Evolutionary conservation across 768 basidiomycete genomes (phyloP), one percentile per base, ranked within the genome.

Genomic region (Pleurotus tuber-regium): DNA sequence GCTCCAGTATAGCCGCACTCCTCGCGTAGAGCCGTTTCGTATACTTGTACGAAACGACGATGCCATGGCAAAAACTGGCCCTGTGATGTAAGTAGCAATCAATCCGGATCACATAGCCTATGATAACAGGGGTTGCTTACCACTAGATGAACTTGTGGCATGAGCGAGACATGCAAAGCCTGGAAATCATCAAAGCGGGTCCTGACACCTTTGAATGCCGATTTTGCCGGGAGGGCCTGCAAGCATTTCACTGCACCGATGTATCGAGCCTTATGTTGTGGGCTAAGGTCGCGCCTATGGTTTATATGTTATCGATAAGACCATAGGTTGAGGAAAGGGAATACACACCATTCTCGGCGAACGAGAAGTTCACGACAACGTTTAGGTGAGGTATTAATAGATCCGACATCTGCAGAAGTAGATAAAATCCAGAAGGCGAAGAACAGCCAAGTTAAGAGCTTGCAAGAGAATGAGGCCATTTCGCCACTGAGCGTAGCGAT

Each of bases 21-120:
- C 8, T 56, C 44, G 10, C 54, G 61, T 14, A 67, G 54, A 10
- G 65, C 63, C 4, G 44, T 43, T 26, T 63, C 63, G 36, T 61
- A 67, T 11, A 54, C 48, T 10, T 56, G 47, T 1, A 65, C 50
- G 28, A 66, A 63, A 16, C 57, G 60, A 5, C 67, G 59, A 43
- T 69, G 67, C 67, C 67, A 69, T 2, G 66, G 62, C 14, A 69
- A 51, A 41, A 69, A 67, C 28, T 68, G 61, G 7, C 66, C 67
- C 62, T 66, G 26, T 16, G 19, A 23, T 16, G 33, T 10, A 28
- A 10, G 6, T 1, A 14, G 12, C n/a, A 42, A 18, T 36, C 4
- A 10, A 36, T 4, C 4, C 4, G 2, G 4, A 36, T 14, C 33
- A 4, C 4, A 4, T 4, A 9, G 33, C 33, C 8, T 4, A 12